Conservation (phyloP, 768 basidiomycete genomes). For the Ramaria rubella region DNA sequence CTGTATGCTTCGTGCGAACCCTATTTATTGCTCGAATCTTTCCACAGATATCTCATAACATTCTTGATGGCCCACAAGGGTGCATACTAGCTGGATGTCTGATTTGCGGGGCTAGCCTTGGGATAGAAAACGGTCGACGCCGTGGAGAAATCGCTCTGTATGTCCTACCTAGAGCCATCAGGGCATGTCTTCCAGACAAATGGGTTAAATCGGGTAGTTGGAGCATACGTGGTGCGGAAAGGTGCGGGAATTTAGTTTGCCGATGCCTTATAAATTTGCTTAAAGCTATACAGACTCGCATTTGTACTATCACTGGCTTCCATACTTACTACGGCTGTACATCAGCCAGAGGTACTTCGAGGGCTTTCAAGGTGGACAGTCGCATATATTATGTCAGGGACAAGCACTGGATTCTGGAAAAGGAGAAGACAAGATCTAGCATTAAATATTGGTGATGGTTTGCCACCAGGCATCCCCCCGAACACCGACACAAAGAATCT, state of each 20-base stretch:
- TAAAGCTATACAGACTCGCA: constrained; percentile 34
- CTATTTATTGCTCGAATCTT: constrained; percentile 56
- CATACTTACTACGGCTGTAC: constrained; percentile 55
- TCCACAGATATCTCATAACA: constrained; percentile 64
- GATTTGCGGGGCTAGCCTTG: constrained; percentile 68
- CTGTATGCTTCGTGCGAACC: constrained; percentile 65
- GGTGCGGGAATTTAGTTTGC: constrained; percentile 31
- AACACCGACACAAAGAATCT: constrained; percentile 7
- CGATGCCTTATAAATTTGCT: not conserved
- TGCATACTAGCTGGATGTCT: constrained; percentile 61
- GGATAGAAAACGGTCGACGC: constrained; percentile 65
- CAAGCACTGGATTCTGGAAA: constrained; percentile 49
- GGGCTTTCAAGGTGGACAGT: constrained; percentile 71
- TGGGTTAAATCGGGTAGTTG: constrained; percentile 43
- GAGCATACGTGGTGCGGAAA: constrained; percentile 42
- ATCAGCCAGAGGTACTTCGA: constrained; percentile 58
- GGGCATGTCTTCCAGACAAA: constrained; percentile 51
- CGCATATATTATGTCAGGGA: constrained; percentile 57
- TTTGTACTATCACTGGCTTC: constrained; percentile 61
- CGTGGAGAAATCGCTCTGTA: constrained; percentile 78
- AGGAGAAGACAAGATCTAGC: not conserved
- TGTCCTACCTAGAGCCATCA: constrained; percentile 64
- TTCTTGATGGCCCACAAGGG: constrained; percentile 75
- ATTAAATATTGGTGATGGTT: not conserved
- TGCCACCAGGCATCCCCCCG: not conserved